Percentiles rank a stretch among this genome's conserved stretches.
Conservation (phyloP, 179 eudicot genomes). For the Silene vulgaris region DNA sequence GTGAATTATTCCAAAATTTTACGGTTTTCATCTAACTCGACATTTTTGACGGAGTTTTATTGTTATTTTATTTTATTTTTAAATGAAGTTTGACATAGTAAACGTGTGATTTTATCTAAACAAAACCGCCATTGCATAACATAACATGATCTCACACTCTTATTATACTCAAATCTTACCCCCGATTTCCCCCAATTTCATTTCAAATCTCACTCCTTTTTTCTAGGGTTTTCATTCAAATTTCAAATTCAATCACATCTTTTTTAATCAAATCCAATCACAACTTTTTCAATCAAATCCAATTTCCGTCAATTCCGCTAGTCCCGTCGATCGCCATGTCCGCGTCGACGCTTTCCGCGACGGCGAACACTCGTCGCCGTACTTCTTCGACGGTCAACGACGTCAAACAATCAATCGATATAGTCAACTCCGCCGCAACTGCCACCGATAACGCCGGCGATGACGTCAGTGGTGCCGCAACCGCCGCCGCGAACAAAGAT, state of each 20-base stretch:
- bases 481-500: constrained; percentile 30
- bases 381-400: constrained; percentile 36
- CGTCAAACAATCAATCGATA: constrained; percentile 27
- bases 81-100: too few relatives aligned
- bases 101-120: not conserved
- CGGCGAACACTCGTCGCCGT: constrained; percentile 66
- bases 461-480: constrained; percentile 1
- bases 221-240: too few relatives aligned
- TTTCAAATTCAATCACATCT: not conserved
- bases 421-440: constrained; percentile 20
- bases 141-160: not conserved
- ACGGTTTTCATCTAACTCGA: too few relatives aligned
- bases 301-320: not conserved
- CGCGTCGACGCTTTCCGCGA: constrained; percentile 62
- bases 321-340: constrained; percentile 38
- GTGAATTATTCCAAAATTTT: too few relatives aligned
- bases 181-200: not conserved
- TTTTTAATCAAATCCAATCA: too few relatives aligned
- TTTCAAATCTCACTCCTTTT: not conserved
- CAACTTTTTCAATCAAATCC: not conserved
- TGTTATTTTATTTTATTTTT: too few relatives aligned
- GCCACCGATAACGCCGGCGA: constrained; percentile 19
- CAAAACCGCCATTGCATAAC: constrained; percentile 8
- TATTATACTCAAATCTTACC: constrained; percentile 2
- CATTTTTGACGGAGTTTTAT: too few relatives aligned